Evolutionary conservation across 2,329 filamentous ascomycete genomes (phyloP).

Genomic region (Escovopsis sp.): DNA sequence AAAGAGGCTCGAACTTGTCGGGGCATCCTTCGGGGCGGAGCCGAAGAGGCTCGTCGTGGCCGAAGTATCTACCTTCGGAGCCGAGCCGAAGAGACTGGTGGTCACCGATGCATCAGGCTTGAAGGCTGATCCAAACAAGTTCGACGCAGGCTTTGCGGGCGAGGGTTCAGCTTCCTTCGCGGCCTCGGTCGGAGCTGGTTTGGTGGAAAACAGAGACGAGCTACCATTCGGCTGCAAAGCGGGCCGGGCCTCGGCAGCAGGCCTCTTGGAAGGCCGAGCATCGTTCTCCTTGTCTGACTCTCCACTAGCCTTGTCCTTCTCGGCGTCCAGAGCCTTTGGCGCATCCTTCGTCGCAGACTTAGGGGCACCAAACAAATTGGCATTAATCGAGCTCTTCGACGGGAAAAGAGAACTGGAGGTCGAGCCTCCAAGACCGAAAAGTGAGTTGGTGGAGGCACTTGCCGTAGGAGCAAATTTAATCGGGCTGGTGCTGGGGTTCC

Average conservation of each 20-base stretch:
- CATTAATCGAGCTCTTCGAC: constrained; percentile 20
- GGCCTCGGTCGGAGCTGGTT: constrained; percentile 16
- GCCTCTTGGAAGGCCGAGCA: constrained; percentile 21
- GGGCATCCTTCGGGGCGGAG: constrained; percentile 14
- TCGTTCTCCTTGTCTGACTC: constrained; percentile 33
- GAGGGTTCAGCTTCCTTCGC: constrained; percentile 15
- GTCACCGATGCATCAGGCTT: constrained; percentile 15
- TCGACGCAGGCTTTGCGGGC: constrained; percentile 2
- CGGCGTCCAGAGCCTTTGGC: constrained; percentile 11
- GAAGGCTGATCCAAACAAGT: background rate
- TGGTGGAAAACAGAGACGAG: constrained; percentile 19
- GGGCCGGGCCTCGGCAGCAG: constrained; percentile 10
- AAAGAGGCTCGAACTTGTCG: constrained; percentile 22
- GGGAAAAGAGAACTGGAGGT: constrained; percentile 21
- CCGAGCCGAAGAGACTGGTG: constrained; percentile 24
- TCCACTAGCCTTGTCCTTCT: constrained; percentile 19
- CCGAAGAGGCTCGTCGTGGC: constrained; percentile 24
- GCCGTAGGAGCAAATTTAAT: constrained; percentile 37
- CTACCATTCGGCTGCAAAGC: constrained; percentile 16
- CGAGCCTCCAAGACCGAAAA: constrained; percentile 18
- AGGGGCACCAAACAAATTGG: constrained; percentile 22
- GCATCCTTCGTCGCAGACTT: constrained; percentile 15
- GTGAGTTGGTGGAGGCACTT: constrained; percentile 14
- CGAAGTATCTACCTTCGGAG: constrained; percentile 17
- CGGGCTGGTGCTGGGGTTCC: constrained; percentile 32